These are phyloP conservation scores for Talaromyces nanjingensis DNA, from an alignment of 495 filamentous ascomycete species.

Conservation along the genomic window DNA sequence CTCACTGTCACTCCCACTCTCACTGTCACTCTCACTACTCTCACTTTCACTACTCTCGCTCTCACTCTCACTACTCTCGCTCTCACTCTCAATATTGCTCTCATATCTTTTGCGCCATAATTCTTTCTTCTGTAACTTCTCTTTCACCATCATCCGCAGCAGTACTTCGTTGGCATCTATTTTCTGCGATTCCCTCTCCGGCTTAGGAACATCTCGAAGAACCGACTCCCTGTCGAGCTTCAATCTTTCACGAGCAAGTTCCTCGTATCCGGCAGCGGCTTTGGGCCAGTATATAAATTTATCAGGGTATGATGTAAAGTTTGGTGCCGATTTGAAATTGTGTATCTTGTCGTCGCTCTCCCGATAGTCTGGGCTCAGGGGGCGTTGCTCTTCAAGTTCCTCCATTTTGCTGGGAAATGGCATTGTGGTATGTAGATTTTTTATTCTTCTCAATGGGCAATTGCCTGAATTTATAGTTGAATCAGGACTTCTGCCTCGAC, in stretches of 20 bases:
- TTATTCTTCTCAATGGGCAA: no score
- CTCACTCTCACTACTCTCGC: background rate
- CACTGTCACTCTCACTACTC: no score
- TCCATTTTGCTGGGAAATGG: no score
- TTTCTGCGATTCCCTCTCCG: background rate
- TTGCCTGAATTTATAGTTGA: no score
- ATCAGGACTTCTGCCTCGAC: no score
- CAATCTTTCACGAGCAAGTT: background rate
- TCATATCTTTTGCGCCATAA: background rate
- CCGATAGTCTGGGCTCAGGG: no score
- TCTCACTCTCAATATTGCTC: background rate
- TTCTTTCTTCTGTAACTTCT: background rate
- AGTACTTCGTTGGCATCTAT: background rate
- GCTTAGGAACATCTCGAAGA: background rate
- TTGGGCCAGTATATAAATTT: background rate
- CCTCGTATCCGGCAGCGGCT: background rate
- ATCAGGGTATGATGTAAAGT: background rate
- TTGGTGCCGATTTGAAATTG: background rate
- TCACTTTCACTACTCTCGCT: background rate
- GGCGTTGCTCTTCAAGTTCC: no score
- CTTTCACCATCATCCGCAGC: background rate
- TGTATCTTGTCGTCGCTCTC: background rate
- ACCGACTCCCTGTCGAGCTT: background rate
- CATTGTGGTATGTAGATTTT: background rate
- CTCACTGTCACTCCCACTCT: background rate